Conservation (phyloP, 2,329 filamentous ascomycete genomes). For the Alternaria viburni region DNA sequence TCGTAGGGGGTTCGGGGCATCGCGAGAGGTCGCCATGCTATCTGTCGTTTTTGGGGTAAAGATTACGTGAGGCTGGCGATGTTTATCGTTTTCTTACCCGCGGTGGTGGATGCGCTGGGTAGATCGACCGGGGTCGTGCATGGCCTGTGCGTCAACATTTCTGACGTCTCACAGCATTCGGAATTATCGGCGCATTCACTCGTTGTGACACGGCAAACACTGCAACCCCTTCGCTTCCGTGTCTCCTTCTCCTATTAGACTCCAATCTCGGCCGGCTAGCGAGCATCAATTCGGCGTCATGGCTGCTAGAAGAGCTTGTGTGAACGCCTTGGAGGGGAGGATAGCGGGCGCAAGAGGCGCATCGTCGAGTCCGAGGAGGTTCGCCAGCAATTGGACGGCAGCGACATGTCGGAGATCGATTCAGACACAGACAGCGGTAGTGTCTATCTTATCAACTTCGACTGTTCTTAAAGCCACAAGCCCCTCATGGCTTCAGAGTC, state of each 20-base stretch:
- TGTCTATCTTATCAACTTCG: background rate
- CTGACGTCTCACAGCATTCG: constrained; percentile 24
- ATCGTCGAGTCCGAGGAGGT: constrained; percentile 13
- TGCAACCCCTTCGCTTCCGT: background rate
- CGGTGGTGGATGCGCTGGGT: constrained; percentile 14
- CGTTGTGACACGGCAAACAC: constrained; percentile 8
- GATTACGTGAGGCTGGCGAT: constrained; percentile 4
- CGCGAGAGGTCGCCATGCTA: constrained; percentile 53
- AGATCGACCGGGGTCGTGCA: constrained; percentile 3
- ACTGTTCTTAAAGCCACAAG: constrained; percentile 1
- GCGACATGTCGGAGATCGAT: background rate
- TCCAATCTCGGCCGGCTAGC: background rate
- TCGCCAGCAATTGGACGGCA: constrained; percentile 27
- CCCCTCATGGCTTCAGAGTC: constrained; percentile 1
- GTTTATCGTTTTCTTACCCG: constrained; percentile 11
- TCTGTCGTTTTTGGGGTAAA: background rate
- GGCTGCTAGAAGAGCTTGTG: constrained; percentile 20
- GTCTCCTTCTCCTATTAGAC: background rate
- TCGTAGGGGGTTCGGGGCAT: constrained; percentile 67
- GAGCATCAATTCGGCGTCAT: constrained; percentile 1
- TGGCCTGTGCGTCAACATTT: constrained; percentile 14
- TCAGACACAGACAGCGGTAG: background rate
- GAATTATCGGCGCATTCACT: constrained; percentile 15
- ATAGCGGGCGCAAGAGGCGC: constrained; percentile 15
- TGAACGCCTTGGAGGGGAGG: constrained; percentile 7